phyloP scores from a whole-genome alignment of 78 protist genomes.

The Dictyostelium brefeldianum region DNA sequence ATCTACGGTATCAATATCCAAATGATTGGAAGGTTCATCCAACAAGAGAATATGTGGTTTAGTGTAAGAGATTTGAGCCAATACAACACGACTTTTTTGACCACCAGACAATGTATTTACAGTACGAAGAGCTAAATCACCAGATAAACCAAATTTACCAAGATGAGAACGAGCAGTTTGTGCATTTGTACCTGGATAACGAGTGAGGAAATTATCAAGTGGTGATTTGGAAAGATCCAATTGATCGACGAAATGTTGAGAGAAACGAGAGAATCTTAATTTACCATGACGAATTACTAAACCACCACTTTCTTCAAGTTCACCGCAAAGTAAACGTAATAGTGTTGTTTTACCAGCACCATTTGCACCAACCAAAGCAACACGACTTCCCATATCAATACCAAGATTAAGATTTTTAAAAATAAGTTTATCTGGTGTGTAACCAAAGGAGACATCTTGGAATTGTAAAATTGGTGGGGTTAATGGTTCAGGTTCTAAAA shows the following conservation, averaged over 20 bases:
- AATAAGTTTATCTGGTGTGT: constrained; percentile 72
- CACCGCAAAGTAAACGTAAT: constrained; percentile 91
- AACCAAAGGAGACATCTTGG: constrained; percentile 91
- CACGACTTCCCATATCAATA: constrained; percentile 88
- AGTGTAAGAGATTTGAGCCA: constrained; percentile 82
- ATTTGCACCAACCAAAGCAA: constrained; percentile 96
- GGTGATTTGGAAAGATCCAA: constrained; percentile 88
- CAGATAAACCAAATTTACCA: constrained; percentile 90
- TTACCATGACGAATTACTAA: constrained; percentile 80
- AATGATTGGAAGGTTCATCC: constrained; percentile 98
- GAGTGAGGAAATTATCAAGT: constrained; percentile 86
- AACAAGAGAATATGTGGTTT: constrained; percentile 93
- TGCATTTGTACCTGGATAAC: constrained; percentile 85
- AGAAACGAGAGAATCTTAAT: constrained; percentile 87
- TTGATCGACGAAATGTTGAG: constrained; percentile 94
- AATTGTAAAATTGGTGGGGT: constrained; percentile 89
- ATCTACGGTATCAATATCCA: constrained; percentile 94
- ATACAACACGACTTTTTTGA: constrained; percentile 91
- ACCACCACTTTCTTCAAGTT: constrained; percentile 88
- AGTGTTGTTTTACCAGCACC: constrained; percentile 97
- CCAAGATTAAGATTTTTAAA: constrained; percentile 88
- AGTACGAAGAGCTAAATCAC: constrained; percentile 88
- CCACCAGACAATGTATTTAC: constrained; percentile 95
- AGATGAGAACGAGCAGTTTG: constrained; percentile 85
- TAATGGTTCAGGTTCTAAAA: constrained; percentile 85